Evolutionary conservation across 331 rosid species (phyloP).

Genomic region (Quercus tomentella): DNA sequence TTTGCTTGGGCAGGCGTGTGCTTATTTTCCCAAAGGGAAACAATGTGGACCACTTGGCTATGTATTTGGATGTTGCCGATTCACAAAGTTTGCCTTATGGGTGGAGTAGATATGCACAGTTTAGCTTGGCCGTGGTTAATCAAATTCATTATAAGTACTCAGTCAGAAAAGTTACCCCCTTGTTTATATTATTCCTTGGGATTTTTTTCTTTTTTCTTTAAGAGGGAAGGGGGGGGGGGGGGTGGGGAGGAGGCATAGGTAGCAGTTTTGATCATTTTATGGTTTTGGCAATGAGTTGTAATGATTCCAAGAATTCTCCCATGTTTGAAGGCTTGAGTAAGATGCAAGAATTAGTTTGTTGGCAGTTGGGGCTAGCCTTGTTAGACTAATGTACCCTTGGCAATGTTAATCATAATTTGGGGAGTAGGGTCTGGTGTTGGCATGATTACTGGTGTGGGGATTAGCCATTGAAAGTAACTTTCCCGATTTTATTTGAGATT

Average conservation of each 20-base stretch:
- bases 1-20: conserved; percentile 63
- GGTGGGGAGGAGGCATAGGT: too few relatives aligned
- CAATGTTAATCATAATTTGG: too few relatives aligned
- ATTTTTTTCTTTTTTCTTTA: background rate
- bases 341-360: background rate
- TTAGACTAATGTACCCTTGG: too few relatives aligned
- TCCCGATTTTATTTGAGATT: too few relatives aligned
- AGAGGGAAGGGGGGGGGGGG: too few relatives aligned
- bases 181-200: background rate
- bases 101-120: conserved; percentile 90
- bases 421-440: too few relatives aligned
- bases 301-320: background rate
- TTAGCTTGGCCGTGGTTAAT: conserved; percentile 75
- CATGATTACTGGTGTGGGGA: too few relatives aligned
- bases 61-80: conserved; percentile 93
- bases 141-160: conserved; percentile 72
- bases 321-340: background rate
- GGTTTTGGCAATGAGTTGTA: background rate
- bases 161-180: conserved; percentile 71
- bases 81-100: conserved; percentile 81
- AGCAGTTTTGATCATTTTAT: too few relatives aligned
- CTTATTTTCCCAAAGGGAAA: conserved; percentile 93
- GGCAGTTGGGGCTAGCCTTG: background rate
- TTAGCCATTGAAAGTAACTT: too few relatives aligned
- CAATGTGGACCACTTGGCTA: conserved; percentile 84